phyloP scores from a whole-genome alignment of 345 rosid species.

The Gossypium herbaceum region DNA sequence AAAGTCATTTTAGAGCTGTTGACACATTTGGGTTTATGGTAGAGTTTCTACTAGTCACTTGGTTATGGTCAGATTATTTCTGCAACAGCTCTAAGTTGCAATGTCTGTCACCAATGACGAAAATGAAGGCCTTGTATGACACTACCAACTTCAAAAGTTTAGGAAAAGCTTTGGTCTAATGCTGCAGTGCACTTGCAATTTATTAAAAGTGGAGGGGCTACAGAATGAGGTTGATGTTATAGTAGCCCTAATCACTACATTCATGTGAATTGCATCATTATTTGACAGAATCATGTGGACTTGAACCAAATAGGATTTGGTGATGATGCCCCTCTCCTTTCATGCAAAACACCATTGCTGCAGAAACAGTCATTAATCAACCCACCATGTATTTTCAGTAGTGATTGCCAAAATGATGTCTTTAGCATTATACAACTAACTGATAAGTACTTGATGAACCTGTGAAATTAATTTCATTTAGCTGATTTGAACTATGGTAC shows the following conservation, averaged over 20 bases:
- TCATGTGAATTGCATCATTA: conserved; percentile 3
- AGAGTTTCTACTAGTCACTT: background rate
- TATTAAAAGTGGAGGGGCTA: background rate
- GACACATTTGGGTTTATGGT: background rate
- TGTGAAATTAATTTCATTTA: background rate
- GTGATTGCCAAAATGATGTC: background rate
- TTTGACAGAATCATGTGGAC: background rate
- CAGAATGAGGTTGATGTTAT: background rate
- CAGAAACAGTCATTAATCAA: background rate
- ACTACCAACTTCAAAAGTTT: background rate
- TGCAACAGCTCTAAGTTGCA: background rate
- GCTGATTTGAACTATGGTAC: background rate
- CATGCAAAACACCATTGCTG: background rate
- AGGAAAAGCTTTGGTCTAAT: background rate
- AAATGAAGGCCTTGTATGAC: background rate
- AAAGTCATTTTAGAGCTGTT: background rate
- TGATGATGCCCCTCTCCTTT: background rate
- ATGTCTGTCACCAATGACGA: background rate
- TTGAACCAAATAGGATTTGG: background rate
- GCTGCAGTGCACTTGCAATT: conserved; percentile 1
- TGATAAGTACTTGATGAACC: background rate
- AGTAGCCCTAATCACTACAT: background rate
- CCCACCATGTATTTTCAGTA: background rate
- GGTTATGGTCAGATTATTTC: background rate
- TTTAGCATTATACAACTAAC: background rate